phyloP scores from a whole-genome alignment of 768 basidiomycete genomes.

The Lentinula raphanica region DNA sequence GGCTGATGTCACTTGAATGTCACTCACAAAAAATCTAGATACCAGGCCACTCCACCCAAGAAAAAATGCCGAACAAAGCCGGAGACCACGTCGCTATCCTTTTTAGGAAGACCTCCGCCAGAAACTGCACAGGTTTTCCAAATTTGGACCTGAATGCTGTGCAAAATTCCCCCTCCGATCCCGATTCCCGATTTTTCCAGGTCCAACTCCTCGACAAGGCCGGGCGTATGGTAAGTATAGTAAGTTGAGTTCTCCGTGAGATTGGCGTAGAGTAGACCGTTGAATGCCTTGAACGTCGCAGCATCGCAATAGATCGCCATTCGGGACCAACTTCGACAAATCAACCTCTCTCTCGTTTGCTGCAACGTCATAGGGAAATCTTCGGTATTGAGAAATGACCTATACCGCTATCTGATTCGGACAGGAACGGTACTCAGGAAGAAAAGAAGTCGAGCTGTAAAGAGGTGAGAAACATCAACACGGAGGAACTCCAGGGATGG shows the following conservation, averaged over 20 bases:
- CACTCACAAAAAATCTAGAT: not conserved
- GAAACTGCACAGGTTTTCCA: not conserved
- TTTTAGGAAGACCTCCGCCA: not conserved
- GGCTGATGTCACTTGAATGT: not conserved
- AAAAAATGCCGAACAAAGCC: not conserved
- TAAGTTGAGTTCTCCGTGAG: too few relatives aligned
- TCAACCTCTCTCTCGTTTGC: not conserved
- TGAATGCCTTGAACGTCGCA: not conserved
- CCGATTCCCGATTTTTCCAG: not conserved
- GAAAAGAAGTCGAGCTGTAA: not conserved
- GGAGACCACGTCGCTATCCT: not conserved
- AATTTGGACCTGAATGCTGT: not conserved
- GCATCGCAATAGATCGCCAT: too few relatives aligned
- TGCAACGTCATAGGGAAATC: not conserved
- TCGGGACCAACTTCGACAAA: too few relatives aligned
- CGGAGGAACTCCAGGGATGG: not conserved
- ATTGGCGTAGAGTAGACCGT: not conserved
- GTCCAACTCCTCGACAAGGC: not conserved
- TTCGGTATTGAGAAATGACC: not conserved
- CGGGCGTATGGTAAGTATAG: not conserved
- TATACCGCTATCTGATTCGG: not conserved
- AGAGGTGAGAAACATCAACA: not conserved
- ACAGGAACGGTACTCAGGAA: not conserved
- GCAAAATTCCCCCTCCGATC: not conserved
- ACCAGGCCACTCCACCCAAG: not conserved